phyloP scores from a whole-genome alignment of 495 filamentous ascomycete genomes.

The Xylaria nigripes region DNA sequence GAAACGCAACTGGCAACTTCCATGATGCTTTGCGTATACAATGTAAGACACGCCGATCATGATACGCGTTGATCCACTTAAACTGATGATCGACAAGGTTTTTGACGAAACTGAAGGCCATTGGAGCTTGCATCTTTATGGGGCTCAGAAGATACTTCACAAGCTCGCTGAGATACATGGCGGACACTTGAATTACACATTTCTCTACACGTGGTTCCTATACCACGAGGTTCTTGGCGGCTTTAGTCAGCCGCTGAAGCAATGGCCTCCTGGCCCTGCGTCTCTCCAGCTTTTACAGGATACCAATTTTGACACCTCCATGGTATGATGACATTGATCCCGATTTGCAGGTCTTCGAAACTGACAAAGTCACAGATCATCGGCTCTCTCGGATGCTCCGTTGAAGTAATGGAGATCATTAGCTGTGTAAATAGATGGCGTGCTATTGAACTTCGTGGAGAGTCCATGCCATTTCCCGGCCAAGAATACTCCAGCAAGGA shows the following conservation, averaged over 20 bases:
- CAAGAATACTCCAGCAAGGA: conserved; percentile 15
- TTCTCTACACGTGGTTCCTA: conserved; percentile 31
- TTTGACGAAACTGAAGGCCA: conserved; percentile 32
- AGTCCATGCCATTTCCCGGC: conserved; percentile 3
- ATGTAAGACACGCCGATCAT: conserved; percentile 15
- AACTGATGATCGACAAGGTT: conserved; percentile 19
- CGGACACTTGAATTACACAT: conserved; percentile 20
- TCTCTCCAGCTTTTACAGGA: conserved; percentile 22
- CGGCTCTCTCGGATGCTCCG: conserved; percentile 29
- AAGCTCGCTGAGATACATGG: conserved; percentile 19
- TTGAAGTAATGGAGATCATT: conserved; percentile 29
- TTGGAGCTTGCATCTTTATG: conserved; percentile 28
- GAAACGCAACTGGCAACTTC: conserved; percentile 31
- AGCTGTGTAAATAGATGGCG: conserved; percentile 25
- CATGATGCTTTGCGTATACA: conserved; percentile 34
- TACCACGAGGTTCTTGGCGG: conserved; percentile 30
- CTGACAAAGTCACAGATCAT: conserved; percentile 22
- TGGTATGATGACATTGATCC: conserved; percentile 11
- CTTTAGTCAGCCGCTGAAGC: conserved; percentile 25
- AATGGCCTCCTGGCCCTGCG: conserved; percentile 17
- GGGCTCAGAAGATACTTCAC: conserved; percentile 25
- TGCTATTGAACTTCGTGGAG: conserved; percentile 18
- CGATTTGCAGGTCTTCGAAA: background rate
- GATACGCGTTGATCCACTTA: background rate
- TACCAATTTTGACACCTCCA: conserved; percentile 22